These are phyloP conservation scores for Inga leiocalycina DNA, from an alignment of 306 rosid genomes.

Conservation along the genomic window DNA sequence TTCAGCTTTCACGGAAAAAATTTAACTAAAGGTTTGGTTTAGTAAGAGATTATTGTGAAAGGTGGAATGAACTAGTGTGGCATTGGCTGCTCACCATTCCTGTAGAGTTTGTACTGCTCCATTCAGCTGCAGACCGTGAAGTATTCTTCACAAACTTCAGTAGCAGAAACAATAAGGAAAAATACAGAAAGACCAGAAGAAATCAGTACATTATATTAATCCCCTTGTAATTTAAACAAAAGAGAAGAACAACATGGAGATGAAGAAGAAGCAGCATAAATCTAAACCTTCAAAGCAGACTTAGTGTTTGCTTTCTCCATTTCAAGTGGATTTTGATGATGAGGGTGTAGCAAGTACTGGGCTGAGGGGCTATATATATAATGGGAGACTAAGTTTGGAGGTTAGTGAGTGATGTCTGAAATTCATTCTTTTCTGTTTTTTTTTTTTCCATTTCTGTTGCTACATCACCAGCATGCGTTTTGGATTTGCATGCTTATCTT, in stretches of 20 bases:
- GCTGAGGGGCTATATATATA: conserved; percentile 34
- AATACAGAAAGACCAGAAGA: conserved; percentile 21
- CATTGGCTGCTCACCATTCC: conserved; percentile 66
- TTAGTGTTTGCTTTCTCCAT: conserved; percentile 72
- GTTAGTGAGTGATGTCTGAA: conserved; percentile 51
- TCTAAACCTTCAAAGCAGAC: conserved; percentile 65
- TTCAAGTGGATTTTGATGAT: neutral
- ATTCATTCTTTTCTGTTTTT: conserved; percentile 33
- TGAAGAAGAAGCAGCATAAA: neutral
- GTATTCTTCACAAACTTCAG: conserved; percentile 61
- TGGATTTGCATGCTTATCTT: conserved; percentile 61
- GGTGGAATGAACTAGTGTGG: conserved; percentile 17
- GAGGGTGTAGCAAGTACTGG: conserved; percentile 36
- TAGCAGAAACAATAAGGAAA: conserved; percentile 9
- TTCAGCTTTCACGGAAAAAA: neutral
- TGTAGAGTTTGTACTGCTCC: conserved; percentile 60
- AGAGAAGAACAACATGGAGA: neutral
- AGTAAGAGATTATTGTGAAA: neutral
- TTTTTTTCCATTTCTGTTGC: conserved; percentile 60
- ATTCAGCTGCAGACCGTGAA: conserved; percentile 62
- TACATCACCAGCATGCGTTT: conserved; percentile 72
- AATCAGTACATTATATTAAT: conserved; percentile 27
- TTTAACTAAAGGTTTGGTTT: conserved; percentile 4
- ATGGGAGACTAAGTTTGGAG: conserved; percentile 54
- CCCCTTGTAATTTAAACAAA: neutral